Conservation (phyloP, 2,329 filamentous ascomycete genomes). For the Fusarium nanum region DNA sequence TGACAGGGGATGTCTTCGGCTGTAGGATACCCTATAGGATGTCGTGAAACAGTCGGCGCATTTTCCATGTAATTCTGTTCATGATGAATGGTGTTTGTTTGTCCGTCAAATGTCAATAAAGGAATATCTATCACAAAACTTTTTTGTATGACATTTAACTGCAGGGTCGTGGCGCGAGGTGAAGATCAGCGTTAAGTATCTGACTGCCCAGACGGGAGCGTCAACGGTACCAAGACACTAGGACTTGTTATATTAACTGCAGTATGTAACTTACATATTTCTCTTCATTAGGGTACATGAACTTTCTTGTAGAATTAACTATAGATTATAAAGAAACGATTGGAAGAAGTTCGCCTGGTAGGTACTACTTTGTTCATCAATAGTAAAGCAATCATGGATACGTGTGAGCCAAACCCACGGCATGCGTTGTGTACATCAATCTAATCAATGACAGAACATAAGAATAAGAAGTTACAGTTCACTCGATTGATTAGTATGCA, state of each 20-base stretch:
- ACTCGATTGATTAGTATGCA: not conserved
- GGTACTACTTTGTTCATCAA: too few relatives aligned
- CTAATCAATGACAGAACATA: not conserved
- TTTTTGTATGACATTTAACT: not conserved
- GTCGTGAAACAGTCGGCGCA: not conserved
- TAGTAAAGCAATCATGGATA: too few relatives aligned
- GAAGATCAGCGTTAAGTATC: not conserved
- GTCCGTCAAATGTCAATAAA: not conserved
- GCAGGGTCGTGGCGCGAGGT: conserved; percentile 20
- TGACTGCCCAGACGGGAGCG: not conserved
- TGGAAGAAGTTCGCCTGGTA: not conserved
- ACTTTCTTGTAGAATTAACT: not conserved
- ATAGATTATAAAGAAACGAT: not conserved
- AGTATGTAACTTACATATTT: not conserved
- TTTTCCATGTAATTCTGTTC: not conserved
- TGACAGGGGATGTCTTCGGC: conserved; percentile 4
- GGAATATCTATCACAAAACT: not conserved
- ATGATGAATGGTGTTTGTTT: not conserved
- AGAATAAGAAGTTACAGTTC: not conserved
- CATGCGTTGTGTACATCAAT: not conserved
- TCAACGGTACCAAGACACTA: not conserved
- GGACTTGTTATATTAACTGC: not conserved
- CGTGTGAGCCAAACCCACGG: not conserved
- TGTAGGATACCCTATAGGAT: conserved; percentile 23
- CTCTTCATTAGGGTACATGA: not conserved